Conservation (phyloP, 306 rosid species). For the Cajanus cajan region DNA sequence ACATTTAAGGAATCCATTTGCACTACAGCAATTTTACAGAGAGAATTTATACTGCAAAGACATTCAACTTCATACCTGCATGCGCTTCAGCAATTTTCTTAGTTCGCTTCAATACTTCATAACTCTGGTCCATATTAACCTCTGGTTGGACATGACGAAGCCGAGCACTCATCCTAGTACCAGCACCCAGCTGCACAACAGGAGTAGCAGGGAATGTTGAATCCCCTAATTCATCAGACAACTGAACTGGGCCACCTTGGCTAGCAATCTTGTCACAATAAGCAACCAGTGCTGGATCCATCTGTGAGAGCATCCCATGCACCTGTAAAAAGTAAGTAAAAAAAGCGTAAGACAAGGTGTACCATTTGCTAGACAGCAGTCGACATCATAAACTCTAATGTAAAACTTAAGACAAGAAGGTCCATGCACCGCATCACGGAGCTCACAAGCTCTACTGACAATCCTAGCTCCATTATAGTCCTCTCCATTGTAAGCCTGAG, state of each 20-base stretch:
- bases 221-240: slow-evolving; percentile 68
- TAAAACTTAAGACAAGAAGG: slow-evolving; percentile 27
- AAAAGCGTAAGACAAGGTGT: slow-evolving; percentile 4
- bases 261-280: slow-evolving; percentile 85
- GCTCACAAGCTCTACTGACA: slow-evolving; percentile 92
- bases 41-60: neutral
- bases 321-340: slow-evolving; percentile 49
- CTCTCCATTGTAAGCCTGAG: slow-evolving; percentile 86
- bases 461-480: slow-evolving; percentile 93
- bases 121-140: slow-evolving; percentile 68
- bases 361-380: slow-evolving; percentile 21
- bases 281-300: slow-evolving; percentile 89
- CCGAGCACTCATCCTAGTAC: slow-evolving; percentile 81
- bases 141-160: slow-evolving; percentile 87
- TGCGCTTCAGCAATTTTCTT: slow-evolving; percentile 59
- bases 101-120: slow-evolving; percentile 63
- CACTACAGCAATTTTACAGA: neutral
- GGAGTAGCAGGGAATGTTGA: slow-evolving; percentile 67
- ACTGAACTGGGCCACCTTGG: slow-evolving; percentile 79
- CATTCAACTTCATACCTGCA: slow-evolving; percentile 54
- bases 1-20: neutral
- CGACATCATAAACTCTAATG: slow-evolving; percentile 4
- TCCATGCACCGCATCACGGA: slow-evolving; percentile 77
- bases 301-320: slow-evolving; percentile 94
- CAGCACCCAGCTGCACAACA: slow-evolving; percentile 72